Conservation (phyloP, 768 basidiomycete species). For the Mycena vulgaris region DNA sequence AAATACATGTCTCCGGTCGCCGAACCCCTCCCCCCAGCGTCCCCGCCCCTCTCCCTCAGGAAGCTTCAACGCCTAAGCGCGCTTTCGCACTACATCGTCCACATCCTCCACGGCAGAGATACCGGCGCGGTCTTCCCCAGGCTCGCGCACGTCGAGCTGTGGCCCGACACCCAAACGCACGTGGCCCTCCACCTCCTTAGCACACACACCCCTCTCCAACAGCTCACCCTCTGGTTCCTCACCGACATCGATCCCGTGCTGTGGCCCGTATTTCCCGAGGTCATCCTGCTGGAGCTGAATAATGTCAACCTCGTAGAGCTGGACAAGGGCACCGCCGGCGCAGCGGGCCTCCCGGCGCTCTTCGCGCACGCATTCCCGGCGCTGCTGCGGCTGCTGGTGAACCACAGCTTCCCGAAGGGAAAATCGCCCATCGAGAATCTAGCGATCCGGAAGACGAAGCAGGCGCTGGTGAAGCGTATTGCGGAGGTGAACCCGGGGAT, state of each 20-base stretch:
- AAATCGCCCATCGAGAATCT: neutral
- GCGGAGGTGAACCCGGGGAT: neutral
- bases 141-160: constrained; percentile 20
- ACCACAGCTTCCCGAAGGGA: neutral
- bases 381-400: constrained; percentile 8
- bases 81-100: constrained; percentile 22
- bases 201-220: neutral
- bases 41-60: neutral
- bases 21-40: neutral
- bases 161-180: constrained; percentile 4
- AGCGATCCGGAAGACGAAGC: neutral
- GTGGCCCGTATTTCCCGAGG: constrained; percentile 11
- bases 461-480: neutral
- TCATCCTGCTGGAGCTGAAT: neutral
- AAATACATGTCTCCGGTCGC: constrained; percentile 26
- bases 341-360: neutral
- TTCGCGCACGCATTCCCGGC: constrained; percentile 21
- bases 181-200: constrained; percentile 9
- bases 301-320: no score
- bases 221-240: constrained; percentile 5
- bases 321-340: neutral
- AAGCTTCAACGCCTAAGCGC: constrained; percentile 15
- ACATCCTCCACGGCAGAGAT: neutral
- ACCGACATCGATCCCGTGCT: neutral
- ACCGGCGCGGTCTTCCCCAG: neutral